Base-by-base conservation (phyloP, 768 basidiomycete genomes). In the Russula virescens region DNA sequence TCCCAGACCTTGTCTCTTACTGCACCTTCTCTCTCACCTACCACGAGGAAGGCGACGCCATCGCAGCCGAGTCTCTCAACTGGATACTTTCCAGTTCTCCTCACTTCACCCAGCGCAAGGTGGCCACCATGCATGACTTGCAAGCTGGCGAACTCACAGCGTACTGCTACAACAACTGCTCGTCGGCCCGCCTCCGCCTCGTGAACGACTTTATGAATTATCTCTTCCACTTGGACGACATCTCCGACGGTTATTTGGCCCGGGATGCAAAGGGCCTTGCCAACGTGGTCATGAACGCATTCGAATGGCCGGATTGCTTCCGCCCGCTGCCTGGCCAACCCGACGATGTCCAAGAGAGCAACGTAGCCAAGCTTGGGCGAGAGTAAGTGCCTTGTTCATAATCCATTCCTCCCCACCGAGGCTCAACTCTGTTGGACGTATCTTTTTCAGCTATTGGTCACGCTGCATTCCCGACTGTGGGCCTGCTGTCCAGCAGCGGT, bases 161-260 rank as follows among this genome's bases (percentile, higher is more conserved):
- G 81, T n/a, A n/a, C n/a, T n/a, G n/a, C n/a, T n/a, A n/a, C n/a
- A n/a, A n/a, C n/a, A n/a, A n/a, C n/a, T n/a, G 81, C 28, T 80
- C 80, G 16, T 82, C 78, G 69, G 78, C 79, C 9, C 83, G 87
- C 69, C 78, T 91, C 52, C 81, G 87, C 48, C 82, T 85, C 53
- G 85, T 83, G 78, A 85, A 84, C 71, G 89, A 91, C 74, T 91
- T 87, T 73, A 77, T 89, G 70, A 87, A 82, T 66, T 90, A 84
- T 71, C 81, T 91, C 57, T 91, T 91, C 76, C 86, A 88, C 70
- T 79, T 89, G 62, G 88, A 91, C 76, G 84, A 91, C 70, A 78
- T 91, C 62, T 89, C 88, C 23, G 89, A 91, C 68, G 86, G 88
- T 66, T 87, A 89, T 74, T 72, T 53, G 75, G n/a, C n/a, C n/a